A percentile compares a stretch with the other conserved stretches of the same genome.
Conservation (phyloP, 2,329 filamentous ascomycete species). For the Talaromyces sp. region DNA sequence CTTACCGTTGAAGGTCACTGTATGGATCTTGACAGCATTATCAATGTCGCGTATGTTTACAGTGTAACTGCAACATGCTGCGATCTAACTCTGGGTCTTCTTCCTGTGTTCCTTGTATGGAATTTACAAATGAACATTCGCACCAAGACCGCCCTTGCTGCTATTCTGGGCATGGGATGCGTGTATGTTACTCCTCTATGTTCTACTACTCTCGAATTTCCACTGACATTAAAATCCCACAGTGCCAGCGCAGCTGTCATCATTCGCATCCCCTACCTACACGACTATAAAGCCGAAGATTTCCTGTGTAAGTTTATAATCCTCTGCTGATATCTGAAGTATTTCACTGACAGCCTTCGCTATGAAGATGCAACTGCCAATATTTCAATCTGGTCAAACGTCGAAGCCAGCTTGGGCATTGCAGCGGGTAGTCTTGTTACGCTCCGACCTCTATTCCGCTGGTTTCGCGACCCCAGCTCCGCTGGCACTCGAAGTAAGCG, state of each 20-base stretch:
- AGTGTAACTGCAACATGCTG: constrained; percentile 52
- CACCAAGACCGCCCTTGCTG: constrained; percentile 56
- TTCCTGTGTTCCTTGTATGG: constrained; percentile 59
- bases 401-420: constrained; percentile 45
- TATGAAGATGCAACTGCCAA: constrained; percentile 35
- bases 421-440: constrained; percentile 53
- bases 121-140: constrained; percentile 55
- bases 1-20: constrained; percentile 38
- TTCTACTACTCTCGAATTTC: too few relatives aligned
- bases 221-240: too few relatives aligned
- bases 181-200: constrained; percentile 37
- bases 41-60: constrained; percentile 57
- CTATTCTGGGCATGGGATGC: constrained; percentile 61
- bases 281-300: constrained; percentile 34
- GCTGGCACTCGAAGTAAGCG: constrained; percentile 28
- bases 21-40: constrained; percentile 50
- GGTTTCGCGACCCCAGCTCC: constrained; percentile 35
- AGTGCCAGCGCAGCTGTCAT: constrained; percentile 42
- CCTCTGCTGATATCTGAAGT: too few relatives aligned
- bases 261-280: constrained; percentile 40
- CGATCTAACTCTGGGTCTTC: constrained; percentile 57
- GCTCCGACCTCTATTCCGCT: constrained; percentile 52
- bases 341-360: constrained; percentile 11
- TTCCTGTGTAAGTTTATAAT: constrained; percentile 35
- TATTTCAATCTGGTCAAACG: constrained; percentile 47